Evolutionary conservation across 768 basidiomycete species (phyloP).

Genomic region (Collybia sordida): DNA sequence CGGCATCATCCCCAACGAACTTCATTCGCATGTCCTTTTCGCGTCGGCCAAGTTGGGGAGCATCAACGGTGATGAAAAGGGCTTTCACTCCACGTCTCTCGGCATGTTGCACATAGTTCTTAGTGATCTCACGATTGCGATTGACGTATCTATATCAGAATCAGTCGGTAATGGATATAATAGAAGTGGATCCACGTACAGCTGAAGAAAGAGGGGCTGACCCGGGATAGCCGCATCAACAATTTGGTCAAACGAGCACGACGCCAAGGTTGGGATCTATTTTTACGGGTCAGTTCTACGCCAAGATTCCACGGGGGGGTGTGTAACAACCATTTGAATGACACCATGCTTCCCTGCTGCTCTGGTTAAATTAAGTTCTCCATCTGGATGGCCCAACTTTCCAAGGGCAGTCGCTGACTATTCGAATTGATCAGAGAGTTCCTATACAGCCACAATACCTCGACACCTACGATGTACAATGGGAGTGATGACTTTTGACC

Average conservation of each 20-base stretch:
- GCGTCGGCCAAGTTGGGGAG: constrained; percentile 89
- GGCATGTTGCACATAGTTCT: constrained; percentile 84
- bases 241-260: constrained; percentile 93
- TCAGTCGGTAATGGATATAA: background rate
- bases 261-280: constrained; percentile 91
- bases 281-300: background rate
- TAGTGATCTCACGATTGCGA: constrained; percentile 74
- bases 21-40: constrained; percentile 97
- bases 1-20: constrained; percentile 69
- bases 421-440: background rate
- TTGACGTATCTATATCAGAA: constrained; percentile 4
- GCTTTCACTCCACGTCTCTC: constrained; percentile 87
- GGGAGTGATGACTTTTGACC: constrained; percentile 74
- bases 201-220: constrained; percentile 82
- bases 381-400: constrained; percentile 93
- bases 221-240: constrained; percentile 77
- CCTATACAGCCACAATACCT: background rate
- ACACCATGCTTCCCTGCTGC: constrained; percentile 76
- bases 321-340: constrained; percentile 42
- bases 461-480: constrained; percentile 63
- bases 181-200: constrained; percentile 40
- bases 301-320: background rate
- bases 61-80: constrained; percentile 95
- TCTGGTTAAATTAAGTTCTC: constrained; percentile 85
- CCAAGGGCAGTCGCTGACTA: constrained; percentile 81